phyloP scores from a whole-genome alignment of 2,329 filamentous ascomycete genomes.

The Sclerotinia minor region DNA sequence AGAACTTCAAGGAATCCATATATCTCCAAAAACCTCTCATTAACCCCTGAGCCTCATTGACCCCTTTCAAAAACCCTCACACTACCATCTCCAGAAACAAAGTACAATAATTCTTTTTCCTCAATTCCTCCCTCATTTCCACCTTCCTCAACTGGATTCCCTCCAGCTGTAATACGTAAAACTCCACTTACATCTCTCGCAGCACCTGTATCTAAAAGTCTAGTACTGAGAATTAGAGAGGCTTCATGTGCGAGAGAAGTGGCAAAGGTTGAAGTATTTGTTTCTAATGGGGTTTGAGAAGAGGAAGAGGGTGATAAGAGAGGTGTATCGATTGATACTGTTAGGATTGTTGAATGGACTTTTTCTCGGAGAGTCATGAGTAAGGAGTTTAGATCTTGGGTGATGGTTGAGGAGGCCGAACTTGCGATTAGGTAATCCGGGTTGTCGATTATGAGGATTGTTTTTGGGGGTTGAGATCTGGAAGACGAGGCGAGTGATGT shows the following conservation, averaged over 20 bases:
- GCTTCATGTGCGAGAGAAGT: slow-evolving; percentile 75
- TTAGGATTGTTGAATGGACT: slow-evolving; percentile 62
- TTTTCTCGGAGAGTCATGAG: neutral
- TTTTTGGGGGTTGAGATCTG: neutral
- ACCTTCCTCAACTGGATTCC: slow-evolving; percentile 28
- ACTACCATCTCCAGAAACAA: slow-evolving; percentile 74
- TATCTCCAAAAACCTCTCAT: slow-evolving; percentile 34
- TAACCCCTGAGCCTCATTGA: slow-evolving; percentile 64
- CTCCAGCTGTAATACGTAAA: slow-evolving; percentile 68
- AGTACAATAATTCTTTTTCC: slow-evolving; percentile 77
- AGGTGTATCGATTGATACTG: slow-evolving; percentile 69
- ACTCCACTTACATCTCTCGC: slow-evolving; percentile 91
- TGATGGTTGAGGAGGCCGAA: neutral
- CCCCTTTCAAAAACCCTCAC: slow-evolving; percentile 86
- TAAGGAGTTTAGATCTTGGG: neutral
- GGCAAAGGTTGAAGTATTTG: slow-evolving; percentile 68
- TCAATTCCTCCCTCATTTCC: slow-evolving; percentile 39
- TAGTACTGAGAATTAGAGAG: slow-evolving; percentile 66
- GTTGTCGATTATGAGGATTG: slow-evolving; percentile 15
- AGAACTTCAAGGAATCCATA: neutral
- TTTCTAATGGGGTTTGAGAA: slow-evolving; percentile 66
- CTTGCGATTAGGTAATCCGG: slow-evolving; percentile 12
- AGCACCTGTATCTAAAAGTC: slow-evolving; percentile 81
- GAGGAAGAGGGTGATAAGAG: slow-evolving; percentile 62
- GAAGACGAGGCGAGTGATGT: neutral